Base-by-base conservation (phyloP, 1,139 yeast species). In the Arxiozyma heterogenica region DNA sequence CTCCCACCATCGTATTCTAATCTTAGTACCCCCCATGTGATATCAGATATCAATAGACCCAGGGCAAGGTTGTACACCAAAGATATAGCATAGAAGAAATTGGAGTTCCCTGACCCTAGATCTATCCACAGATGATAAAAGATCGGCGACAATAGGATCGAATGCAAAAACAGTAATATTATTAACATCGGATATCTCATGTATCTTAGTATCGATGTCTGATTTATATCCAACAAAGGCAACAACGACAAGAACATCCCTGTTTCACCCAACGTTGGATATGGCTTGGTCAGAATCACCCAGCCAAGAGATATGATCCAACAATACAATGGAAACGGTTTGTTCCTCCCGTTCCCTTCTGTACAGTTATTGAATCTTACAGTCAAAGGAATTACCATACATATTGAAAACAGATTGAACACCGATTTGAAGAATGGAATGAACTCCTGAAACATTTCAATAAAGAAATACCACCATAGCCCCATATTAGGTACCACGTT, bases 401-500 rank as follows among this genome's bases (percentile, higher is more conserved):
- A 72, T 38, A 81, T 73, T n/a, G 83, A 72, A 70, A 83, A 89
- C 49, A 91, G 64, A 65, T 90, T 93, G 78, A 91, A 94, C 30
- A 90, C 84, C 12, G 90, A 84, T 45, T 84, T 73, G 73, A 87
- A 93, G 67, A 93, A 90, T 20, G 89, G 83, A 34, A 86, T 79
- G 75, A 93, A 93, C 65, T 83, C 87, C 54, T 85, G 94, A 72
- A 93, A 93, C 83, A 93, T 87, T 68, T 93, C 98, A 34, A 94
- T 86, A 74, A 93, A 93, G 62, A 91, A 82, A 73, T 93, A 93
- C 99, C 99, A 93, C 99, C 99, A 93, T 44, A 93, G 75, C 0
- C 98, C 98, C 59, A 93, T 72, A 69, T 90, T 90, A 17, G 72
- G 72, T 25, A 61, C 60, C 9, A 89, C 80, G 58, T 88, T 89